These are phyloP conservation scores for Paraphoma sp. DNA, from an alignment of 2,329 filamentous ascomycete species.

Conservation along the genomic window DNA sequence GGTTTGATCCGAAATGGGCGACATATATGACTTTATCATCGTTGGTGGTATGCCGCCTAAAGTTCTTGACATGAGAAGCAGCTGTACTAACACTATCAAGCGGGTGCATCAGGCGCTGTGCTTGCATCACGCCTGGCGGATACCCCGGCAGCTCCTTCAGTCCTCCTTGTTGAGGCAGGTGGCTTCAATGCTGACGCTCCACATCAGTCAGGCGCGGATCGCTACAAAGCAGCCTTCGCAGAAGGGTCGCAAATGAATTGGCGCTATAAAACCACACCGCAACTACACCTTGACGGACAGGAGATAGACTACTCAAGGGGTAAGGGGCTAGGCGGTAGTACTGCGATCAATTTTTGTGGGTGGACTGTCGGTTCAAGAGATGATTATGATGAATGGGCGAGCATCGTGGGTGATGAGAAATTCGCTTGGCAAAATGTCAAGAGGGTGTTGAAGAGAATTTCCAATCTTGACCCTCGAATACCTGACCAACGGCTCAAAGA, in stretches of 20 bases:
- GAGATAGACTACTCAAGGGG: constrained; percentile 53
- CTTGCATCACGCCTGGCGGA: constrained; percentile 59
- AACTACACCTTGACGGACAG: constrained; percentile 46
- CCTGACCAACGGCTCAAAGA: constrained; percentile 40
- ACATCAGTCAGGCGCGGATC: constrained; percentile 59
- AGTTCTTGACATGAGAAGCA: too few relatives aligned
- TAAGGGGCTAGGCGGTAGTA: constrained; percentile 56
- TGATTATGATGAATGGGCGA: constrained; percentile 67
- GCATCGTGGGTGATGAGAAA: constrained; percentile 57
- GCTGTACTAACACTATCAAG: constrained; percentile 35
- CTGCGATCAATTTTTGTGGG: constrained; percentile 53
- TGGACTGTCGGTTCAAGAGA: constrained; percentile 62
- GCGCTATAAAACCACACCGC: constrained; percentile 53
- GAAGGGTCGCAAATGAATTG: constrained; percentile 54
- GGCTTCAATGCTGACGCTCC: constrained; percentile 55
- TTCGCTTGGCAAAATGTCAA: constrained; percentile 62
- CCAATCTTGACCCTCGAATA: constrained; percentile 55
- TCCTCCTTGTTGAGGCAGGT: constrained; percentile 67
- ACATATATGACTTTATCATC: constrained; percentile 38
- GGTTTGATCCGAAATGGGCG: neutral
- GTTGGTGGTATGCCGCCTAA: constrained; percentile 34
- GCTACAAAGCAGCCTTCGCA: constrained; percentile 57
- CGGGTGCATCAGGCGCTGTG: constrained; percentile 62
- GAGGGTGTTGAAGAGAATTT: constrained; percentile 57
- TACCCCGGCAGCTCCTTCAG: constrained; percentile 53